Base-by-base conservation (phyloP, 208 protist genomes). In the Acanthamoeba divionensis region DNA sequence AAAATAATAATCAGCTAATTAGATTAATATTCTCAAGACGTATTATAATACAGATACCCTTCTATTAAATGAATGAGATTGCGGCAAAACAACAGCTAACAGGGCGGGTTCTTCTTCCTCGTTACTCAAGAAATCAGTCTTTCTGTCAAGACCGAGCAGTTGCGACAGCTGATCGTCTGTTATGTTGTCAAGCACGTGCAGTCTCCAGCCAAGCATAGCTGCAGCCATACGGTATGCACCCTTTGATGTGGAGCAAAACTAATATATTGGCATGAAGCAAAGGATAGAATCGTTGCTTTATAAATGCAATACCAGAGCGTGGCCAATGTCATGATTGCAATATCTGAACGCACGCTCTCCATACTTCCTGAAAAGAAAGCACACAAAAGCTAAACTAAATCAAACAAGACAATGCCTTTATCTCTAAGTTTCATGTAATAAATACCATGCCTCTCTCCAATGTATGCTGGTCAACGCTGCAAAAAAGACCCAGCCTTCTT, bases 261-360 rank as follows among this genome's bases (percentile, higher is more conserved):
- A 7, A 52, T 44, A 8, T 31, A 18, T 29, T 33, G n/a, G 1
- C 31, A 50, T 31, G 48, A 41, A n/a, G n/a, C n/a, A n/a, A n/a
- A n/a, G n/a, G n/a, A n/a, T n/a, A n/a, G n/a, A n/a, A n/a, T n/a
- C n/a, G n/a, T n/a, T n/a, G n/a, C n/a, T n/a, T n/a, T n/a, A n/a
- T n/a, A n/a, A n/a, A n/a, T n/a, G n/a, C n/a, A n/a, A 57, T 21
- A 82, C 71, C 71, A 82, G 1, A 1, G 71, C 71, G 24, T 82
- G 71, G 45, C 71, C 71, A 10, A 82, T 50, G 47, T 82, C 71
- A 24, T 82, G 71, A 36, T 82, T 82, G n/a, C 71, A 82, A 18
- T 82, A 82, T 1, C 71, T n/a, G 41, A 82, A 82, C 0, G 71
- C 71, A 18, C 71, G 4, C 71, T 82, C 71, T 44, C 71, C 71